Base-by-base conservation (phyloP, 345 rosid genomes). In the Ceriops zippeliana region DNA sequence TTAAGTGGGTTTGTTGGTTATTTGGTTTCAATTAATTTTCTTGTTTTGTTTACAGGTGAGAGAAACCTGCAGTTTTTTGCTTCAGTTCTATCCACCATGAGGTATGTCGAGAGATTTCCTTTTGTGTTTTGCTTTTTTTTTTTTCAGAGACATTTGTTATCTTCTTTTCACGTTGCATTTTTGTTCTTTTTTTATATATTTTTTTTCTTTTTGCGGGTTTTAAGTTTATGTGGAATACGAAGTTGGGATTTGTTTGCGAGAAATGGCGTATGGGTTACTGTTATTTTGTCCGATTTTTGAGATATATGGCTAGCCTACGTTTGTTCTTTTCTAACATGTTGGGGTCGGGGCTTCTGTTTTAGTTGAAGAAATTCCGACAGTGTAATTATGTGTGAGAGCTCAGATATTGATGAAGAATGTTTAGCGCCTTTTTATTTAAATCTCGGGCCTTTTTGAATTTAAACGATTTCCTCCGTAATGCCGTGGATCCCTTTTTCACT, bases 71-170 rank as follows among this genome's bases (percentile, higher is more conserved):
- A 22, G 53, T 15, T 2, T 5, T 20, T 51, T 64, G n/a, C 58
- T 51, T 65, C 5, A 1, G 30, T 30, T 42, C 68, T 8, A 28
- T 57, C 26, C 51, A 51, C 32, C 68, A 65, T 65, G 68, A 65
- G 68, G 68, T 51, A 28, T 51, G 53, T 9, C 28, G 35, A 3
- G 16, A 28, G 58, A 51, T 65, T 42, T 51, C 37, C 20, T 2
- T 26, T 34, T 34, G 26, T 24, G 26, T 0, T 24, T 24, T 24
- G 26, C 1, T 7, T 19, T 20, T 10, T 24, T 16, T 63, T 0
- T 30, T 58, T 3, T 11, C 31, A 30, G 34, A 31, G 42, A 32
- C 7, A 7, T 58, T 26, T 42, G 5, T 5, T 37, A 13, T 38
- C 6, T 26, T 15, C 7, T 61, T 35, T 15, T 6, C 5, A 1